These are phyloP conservation scores for Ganoderma sinense DNA, from an alignment of 1,284 basidiomycete species.

Conservation along the genomic window DNA sequence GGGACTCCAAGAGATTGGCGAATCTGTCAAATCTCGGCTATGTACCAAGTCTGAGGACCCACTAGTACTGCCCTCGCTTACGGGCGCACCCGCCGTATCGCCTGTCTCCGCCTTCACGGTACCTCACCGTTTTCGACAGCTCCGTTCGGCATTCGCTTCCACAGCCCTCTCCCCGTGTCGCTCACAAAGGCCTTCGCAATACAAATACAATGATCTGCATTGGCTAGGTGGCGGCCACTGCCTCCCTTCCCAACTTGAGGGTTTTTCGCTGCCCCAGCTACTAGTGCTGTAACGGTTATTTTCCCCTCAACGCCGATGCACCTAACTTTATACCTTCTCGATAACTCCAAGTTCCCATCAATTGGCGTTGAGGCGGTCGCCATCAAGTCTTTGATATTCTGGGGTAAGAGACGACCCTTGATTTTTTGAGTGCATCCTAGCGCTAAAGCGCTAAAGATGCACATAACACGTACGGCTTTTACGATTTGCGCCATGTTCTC, in stretches of 20 bases:
- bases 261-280: background rate
- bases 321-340: no score
- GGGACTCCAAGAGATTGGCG: background rate
- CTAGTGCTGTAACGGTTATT: no score
- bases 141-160: background rate
- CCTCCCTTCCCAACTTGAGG: background rate
- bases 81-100: background rate
- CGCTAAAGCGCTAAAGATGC: no score
- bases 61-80: background rate
- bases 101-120: background rate
- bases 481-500: no score
- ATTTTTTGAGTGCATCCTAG: no score
- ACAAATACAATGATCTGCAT: background rate
- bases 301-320: no score
- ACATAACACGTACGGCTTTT: no score
- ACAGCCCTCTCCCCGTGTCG: background rate
- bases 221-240: background rate
- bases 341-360: no score
- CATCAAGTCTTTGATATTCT: no score
- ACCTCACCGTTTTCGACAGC: background rate
- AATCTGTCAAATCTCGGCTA: background rate
- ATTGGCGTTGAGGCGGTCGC: no score
- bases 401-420: no score
- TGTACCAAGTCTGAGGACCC: background rate
- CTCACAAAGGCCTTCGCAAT: no score